Evolutionary conservation across 345 rosid genomes (phyloP).

Genomic region (Bruguiera gymnorhiza): DNA sequence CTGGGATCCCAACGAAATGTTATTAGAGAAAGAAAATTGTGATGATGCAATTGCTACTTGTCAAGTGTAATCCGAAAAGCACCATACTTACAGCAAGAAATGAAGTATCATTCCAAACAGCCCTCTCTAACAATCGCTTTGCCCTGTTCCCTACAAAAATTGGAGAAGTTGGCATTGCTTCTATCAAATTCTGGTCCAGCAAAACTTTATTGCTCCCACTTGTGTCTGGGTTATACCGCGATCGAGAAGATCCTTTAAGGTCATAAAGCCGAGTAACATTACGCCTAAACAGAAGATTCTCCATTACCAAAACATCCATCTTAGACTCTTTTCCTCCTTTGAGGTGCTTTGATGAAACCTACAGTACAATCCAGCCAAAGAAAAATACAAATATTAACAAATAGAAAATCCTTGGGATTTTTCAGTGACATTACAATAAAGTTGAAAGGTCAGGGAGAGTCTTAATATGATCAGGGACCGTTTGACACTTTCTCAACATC

Average conservation of each 20-base stretch:
- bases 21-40: no score
- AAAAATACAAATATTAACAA: slow-evolving; percentile 3
- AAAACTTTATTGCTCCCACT: slow-evolving; percentile 88
- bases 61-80: neutral
- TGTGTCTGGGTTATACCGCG: slow-evolving; percentile 80
- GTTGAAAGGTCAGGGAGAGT: no score
- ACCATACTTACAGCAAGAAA: slow-evolving; percentile 80
- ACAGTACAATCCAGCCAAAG: slow-evolving; percentile 22
- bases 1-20: no score
- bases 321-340: slow-evolving; percentile 83
- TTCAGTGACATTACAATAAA: no score
- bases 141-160: slow-evolving; percentile 90
- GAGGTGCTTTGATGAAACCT: slow-evolving; percentile 70
- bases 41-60: neutral
- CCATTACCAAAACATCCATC: slow-evolving; percentile 94
- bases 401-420: neutral
- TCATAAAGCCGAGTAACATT: slow-evolving; percentile 68
- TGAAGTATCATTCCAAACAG: slow-evolving; percentile 92
- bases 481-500: no score
- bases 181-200: slow-evolving; percentile 90
- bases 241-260: slow-evolving; percentile 88
- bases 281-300: slow-evolving; percentile 80
- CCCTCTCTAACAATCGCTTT: slow-evolving; percentile 80
- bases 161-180: slow-evolving; percentile 91
- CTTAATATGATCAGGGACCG: no score